Base-by-base conservation (phyloP, 2,329 filamentous ascomycete genomes). In the Didymosphaeria variabile region DNA sequence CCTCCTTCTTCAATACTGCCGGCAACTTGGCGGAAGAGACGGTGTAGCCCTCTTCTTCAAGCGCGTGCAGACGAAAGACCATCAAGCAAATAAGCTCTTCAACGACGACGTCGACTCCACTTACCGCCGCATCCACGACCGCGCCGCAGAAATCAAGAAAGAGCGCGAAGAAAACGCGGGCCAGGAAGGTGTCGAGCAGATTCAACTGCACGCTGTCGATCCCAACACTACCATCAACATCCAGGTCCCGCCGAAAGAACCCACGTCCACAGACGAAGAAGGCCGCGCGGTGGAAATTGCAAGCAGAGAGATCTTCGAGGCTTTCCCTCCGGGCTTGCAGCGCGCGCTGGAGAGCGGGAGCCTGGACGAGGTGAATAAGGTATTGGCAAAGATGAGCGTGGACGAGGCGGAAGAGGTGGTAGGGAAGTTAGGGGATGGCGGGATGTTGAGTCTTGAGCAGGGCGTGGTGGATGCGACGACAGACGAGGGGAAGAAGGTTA, bases 381-480 rank as follows among this genome's bases (percentile, higher is more conserved):
- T 97, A 19, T 81, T 97, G 32, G 93, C 91, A 2, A 91, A 91
- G 76, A 94, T 97, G 93, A 91, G 87, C 68, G 91, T 97, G 0
- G 90, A 92, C 32, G 92, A 96, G 68, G 93, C 93, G 0, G 93
- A 97, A 79, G 90, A 93, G 69, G 82, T 97, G 52, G 92, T 97
- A 19, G 90, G 89, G 69, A 87, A 93, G 74, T 81, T 97, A 63
- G 88, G 92, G 32, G 86, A 95, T 81, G 93, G 93, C 17, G 92
- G 92, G 40, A 94, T 97, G 83, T 80, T 99, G 67, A 97, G 92
- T 76, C 79, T 99, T 54, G 93, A 98, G 77, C 90, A 97, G 74
- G 90, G 96, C 53, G 93, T 99, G 55, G 96, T 99, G 68, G 95
- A 99, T 80, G 92, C 93, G 1, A 99, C 93, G 49, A 97, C 94